Conservation (phyloP, 495 filamentous ascomycete genomes). For the Talaromyces thailandensis region DNA sequence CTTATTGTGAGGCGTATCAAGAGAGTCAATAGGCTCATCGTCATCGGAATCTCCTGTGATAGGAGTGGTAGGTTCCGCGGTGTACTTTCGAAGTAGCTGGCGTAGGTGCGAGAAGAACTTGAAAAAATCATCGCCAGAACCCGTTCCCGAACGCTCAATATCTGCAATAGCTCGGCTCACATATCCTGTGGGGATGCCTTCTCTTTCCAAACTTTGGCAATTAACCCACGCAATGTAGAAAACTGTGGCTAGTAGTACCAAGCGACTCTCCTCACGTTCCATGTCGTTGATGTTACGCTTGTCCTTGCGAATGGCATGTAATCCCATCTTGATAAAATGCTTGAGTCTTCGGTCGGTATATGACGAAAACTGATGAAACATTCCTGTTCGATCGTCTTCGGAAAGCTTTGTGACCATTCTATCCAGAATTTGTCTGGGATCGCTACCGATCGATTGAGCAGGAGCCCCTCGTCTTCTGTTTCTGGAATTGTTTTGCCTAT, state of each 20-base stretch:
- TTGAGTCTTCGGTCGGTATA: background rate
- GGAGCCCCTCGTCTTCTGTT: background rate
- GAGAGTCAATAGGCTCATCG: background rate
- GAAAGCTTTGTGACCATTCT: background rate
- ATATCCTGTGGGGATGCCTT: conserved; percentile 13
- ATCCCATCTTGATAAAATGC: background rate
- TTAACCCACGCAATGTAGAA: conserved; percentile 34
- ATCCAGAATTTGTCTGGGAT: background rate
- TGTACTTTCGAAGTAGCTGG: background rate
- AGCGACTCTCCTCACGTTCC: conserved; percentile 5
- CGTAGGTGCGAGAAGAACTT: conserved; percentile 6
- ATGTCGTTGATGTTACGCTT: conserved; percentile 3
- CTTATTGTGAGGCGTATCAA: conserved; percentile 24
- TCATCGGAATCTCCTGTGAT: conserved; percentile 11
- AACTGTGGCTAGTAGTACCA: conserved; percentile 22
- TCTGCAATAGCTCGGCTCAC: conserved; percentile 14
- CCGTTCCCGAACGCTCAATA: conserved; percentile 10
- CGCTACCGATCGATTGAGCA: background rate
- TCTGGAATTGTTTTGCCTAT: background rate
- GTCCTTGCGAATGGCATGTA: background rate
- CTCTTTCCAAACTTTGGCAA: conserved; percentile 11
- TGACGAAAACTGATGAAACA: conserved; percentile 5
- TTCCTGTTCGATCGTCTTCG: conserved; percentile 6
- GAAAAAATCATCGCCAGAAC: background rate
- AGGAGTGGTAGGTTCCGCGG: background rate